These are phyloP conservation scores for Cryomyces minteri DNA, from an alignment of 495 filamentous ascomycete species.

Conservation along the genomic window DNA sequence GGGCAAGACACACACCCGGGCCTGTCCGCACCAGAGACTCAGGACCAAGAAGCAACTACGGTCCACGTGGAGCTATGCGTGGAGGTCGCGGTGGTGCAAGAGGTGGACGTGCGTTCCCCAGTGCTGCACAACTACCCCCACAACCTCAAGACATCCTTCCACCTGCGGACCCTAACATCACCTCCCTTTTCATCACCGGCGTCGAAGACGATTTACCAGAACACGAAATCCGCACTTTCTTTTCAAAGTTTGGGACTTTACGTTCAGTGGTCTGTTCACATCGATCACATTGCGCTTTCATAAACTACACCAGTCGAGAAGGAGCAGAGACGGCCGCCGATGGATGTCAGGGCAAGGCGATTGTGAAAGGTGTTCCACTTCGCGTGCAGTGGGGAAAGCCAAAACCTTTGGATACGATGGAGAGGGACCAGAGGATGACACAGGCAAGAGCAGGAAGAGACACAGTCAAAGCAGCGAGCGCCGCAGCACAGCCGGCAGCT, in stretches of 20 bases:
- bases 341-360: conserved; percentile 70
- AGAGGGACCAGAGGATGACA: conserved; percentile 56
- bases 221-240: conserved; percentile 75
- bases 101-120: conserved; percentile 43
- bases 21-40: conserved; percentile 18
- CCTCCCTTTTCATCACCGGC: conserved; percentile 82
- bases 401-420: conserved; percentile 75
- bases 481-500: conserved; percentile 12
- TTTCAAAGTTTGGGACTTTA: conserved; percentile 68
- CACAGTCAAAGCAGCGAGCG: conserved; percentile 29
- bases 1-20: conserved; percentile 14
- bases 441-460: conserved; percentile 58
- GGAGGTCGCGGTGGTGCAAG: conserved; percentile 24
- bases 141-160: conserved; percentile 67
- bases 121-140: conserved; percentile 56
- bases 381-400: conserved; percentile 84
- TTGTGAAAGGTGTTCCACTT: conserved; percentile 70
- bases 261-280: conserved; percentile 87
- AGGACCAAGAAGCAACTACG: conserved; percentile 23
- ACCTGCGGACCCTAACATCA: conserved; percentile 65
- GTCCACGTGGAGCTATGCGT: conserved; percentile 20
- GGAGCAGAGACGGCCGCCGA: conserved; percentile 69
- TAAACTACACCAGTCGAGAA: conserved; percentile 75
- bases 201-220: conserved; percentile 94
- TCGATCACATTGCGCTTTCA: conserved; percentile 88